phyloP scores from a whole-genome alignment of 345 rosid species.

The Pugionium cornutum region DNA sequence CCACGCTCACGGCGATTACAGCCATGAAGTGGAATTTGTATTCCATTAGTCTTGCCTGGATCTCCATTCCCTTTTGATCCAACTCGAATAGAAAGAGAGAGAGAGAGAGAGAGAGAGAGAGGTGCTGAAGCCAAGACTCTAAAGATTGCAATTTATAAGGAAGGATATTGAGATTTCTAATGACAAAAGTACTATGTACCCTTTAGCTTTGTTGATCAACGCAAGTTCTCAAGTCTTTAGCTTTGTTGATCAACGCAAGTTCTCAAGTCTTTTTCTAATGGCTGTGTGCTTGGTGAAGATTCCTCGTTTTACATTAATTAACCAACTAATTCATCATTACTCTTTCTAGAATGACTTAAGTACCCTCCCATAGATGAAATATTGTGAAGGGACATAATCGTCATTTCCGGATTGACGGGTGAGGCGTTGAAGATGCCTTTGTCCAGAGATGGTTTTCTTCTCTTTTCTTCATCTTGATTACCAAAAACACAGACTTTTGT shows the following conservation, averaged over 20 bases:
- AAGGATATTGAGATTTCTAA: constrained; percentile 23
- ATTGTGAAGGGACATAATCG: constrained; percentile 25
- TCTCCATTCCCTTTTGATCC: constrained; percentile 46
- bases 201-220: constrained; percentile 5
- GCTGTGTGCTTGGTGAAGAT: constrained; percentile 36
- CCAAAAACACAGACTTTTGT: constrained; percentile 28
- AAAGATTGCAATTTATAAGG: constrained; percentile 18
- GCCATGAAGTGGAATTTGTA: constrained; percentile 51
- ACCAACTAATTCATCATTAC: constrained; percentile 29
- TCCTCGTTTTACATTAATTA: constrained; percentile 27
- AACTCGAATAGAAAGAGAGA: not conserved
- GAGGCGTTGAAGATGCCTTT: constrained; percentile 27
- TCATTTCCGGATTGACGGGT: constrained; percentile 7
- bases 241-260: constrained; percentile 19
- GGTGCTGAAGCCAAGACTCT: constrained; percentile 21
- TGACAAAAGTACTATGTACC: constrained; percentile 2
- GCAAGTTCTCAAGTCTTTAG: too few species aligned
- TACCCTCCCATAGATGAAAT: constrained; percentile 13
- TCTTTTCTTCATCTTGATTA: constrained; percentile 34
- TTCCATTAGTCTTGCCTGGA: constrained; percentile 55
- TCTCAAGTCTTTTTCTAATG: constrained; percentile 38
- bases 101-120: constrained; percentile 1
- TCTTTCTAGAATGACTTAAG: constrained; percentile 14
- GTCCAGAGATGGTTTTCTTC: constrained; percentile 32
- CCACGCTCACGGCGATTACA: constrained; percentile 39